Base-by-base conservation (phyloP, 768 basidiomycete species). In the Boletus fagicola region DNA sequence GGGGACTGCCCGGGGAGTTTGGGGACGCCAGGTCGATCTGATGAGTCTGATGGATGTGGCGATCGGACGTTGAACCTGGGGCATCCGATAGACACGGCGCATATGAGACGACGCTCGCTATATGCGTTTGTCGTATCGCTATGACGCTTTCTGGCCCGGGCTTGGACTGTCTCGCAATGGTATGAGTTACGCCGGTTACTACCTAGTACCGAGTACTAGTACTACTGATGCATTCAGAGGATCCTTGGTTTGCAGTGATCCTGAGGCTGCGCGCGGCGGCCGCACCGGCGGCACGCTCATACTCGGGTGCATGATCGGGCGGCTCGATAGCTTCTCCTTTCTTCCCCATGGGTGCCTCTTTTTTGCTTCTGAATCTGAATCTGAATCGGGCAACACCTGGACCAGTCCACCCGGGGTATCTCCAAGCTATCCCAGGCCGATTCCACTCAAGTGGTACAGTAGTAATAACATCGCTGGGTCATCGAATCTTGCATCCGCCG, bases 1-100 rank as follows among this genome's bases (percentile, higher is more conserved):
- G 65, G 65, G 55, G 55, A 49, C 20, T 31, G 15, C 8, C 22
- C 13, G 15, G 33, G 47, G 40, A 24, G 28, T 28, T 26, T 35
- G 12, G 31, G 28, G 15, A 20, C 20, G 26, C 30, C 28, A 2
- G 28, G 39, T 22, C 6, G 16, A n/a, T 20, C 35, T 10, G 28
- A 11, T 12, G 51, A 52, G 26, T n/a, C 28, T 16, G 28, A 28
- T 10, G 39, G 5, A 16, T 11, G 10, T 28, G 26, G 24, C 16
- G 26, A 18, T 18, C 44, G 18, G 18, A 28, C 28, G 10, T 36
- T 36, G 35, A 46, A 15, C 2, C 18, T 10, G 5, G 20, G 20
- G 16, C 5, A 42, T 42, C 5, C 4, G 22, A 22, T 5, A 5
- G 15, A 36, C 35, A 36, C 6, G 35, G 35, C 35, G 33, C n/a